Evolutionary conservation across 805 yeast genomes (phyloP).

Genomic region (Blastobotrys attinorum): DNA sequence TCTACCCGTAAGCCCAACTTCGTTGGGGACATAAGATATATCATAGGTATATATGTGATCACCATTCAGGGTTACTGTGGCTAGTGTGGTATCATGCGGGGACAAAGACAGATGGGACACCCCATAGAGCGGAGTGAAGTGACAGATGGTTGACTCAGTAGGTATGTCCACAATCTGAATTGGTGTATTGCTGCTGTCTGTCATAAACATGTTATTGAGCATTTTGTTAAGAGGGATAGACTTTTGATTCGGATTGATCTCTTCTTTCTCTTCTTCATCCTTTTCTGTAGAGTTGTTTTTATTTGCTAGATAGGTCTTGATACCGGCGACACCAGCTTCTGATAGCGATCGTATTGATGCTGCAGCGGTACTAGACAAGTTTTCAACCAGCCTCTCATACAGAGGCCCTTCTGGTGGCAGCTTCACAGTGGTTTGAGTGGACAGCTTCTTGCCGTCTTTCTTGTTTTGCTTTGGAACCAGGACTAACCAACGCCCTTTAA

Average conservation of each 20-base stretch:
- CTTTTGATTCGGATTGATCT: background rate
- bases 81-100: slow-evolving; percentile 50
- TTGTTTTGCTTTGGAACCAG: slow-evolving; percentile 27
- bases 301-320: slow-evolving; percentile 28
- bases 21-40: slow-evolving; percentile 41
- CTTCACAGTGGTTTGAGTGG: slow-evolving; percentile 33
- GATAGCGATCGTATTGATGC: slow-evolving; percentile 42
- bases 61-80: slow-evolving; percentile 50
- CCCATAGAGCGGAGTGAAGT: slow-evolving; percentile 55
- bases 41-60: slow-evolving; percentile 63
- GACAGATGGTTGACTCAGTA: slow-evolving; percentile 31
- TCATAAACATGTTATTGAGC: background rate
- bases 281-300: background rate
- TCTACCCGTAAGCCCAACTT: slow-evolving; percentile 48
- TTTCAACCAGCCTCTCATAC: slow-evolving; percentile 39
- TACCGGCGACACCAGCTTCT: slow-evolving; percentile 40
- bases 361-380: slow-evolving; percentile 44
- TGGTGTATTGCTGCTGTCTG: background rate
- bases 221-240: background rate
- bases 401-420: slow-evolving; percentile 42
- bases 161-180: slow-evolving; percentile 40
- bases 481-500: slow-evolving; percentile 43
- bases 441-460: slow-evolving; percentile 3
- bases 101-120: slow-evolving; percentile 53
- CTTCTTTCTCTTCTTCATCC: background rate